phyloP scores from a whole-genome alignment of 2,329 filamentous ascomycete species.

The Xylaria sp. region DNA sequence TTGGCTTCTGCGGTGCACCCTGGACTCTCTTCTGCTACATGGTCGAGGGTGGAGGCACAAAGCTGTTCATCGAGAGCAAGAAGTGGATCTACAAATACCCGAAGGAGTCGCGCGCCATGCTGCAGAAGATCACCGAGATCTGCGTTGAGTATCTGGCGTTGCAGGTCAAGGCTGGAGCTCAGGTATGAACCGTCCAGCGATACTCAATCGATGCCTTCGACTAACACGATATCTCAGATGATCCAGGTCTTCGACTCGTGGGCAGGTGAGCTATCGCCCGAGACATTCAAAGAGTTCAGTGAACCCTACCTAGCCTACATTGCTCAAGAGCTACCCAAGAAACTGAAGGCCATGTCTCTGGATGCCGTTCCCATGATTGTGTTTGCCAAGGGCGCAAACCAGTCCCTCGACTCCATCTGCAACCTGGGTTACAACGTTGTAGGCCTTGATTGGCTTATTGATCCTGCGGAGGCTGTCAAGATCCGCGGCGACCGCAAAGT shows the following conservation, averaged over 20 bases:
- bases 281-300: constrained; percentile 76
- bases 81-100: constrained; percentile 94
- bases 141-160: constrained; percentile 92
- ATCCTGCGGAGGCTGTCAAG: constrained; percentile 75
- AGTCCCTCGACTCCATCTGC: constrained; percentile 82
- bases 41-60: constrained; percentile 95
- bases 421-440: constrained; percentile 89
- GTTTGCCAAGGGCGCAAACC: constrained; percentile 97
- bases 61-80: constrained; percentile 90
- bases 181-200: constrained; percentile 44
- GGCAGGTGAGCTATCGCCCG: constrained; percentile 87
- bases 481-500: constrained; percentile 69
- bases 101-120: constrained; percentile 69
- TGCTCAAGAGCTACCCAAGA: constrained; percentile 69
- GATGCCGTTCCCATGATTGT: constrained; percentile 92
- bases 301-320: constrained; percentile 85
- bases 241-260: constrained; percentile 98
- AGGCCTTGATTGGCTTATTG: constrained; percentile 90
- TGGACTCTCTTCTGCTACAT: constrained; percentile 99
- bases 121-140: constrained; percentile 88
- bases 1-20: constrained; percentile 93
- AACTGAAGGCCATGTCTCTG: constrained; percentile 66
- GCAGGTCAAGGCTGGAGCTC: constrained; percentile 88
- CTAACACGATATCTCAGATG: constrained; percentile 46
- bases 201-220: not conserved